Evolutionary conservation across 2,329 filamentous ascomycete genomes (phyloP).

Genomic region (Penicillium sumatraense): DNA sequence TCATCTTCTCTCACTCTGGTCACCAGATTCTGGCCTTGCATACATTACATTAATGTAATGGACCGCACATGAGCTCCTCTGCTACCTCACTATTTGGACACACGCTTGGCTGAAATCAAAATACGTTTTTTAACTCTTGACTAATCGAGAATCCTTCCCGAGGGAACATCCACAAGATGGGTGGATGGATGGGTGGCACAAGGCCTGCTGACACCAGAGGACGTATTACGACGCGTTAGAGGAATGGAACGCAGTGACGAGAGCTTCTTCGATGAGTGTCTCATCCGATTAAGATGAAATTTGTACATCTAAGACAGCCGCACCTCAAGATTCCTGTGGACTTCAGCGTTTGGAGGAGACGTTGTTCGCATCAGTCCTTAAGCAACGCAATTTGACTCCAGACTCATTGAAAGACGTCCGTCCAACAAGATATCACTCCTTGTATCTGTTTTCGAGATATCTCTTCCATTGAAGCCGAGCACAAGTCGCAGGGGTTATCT

Average conservation of each 20-base stretch:
- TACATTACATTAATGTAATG: no score
- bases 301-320: background rate
- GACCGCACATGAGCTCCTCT: no score
- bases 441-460: background rate
- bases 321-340: background rate
- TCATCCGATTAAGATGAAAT: background rate
- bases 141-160: background rate
- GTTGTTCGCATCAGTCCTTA: background rate
- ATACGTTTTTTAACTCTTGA: background rate
- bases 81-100: no score
- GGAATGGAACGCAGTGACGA: background rate
- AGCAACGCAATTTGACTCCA: background rate
- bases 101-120: no score
- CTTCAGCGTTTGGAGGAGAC: background rate
- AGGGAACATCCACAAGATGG: background rate
- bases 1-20: no score
- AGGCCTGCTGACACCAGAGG: background rate
- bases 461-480: background rate
- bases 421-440: background rate
- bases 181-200: background rate
- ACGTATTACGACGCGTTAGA: background rate
- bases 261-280: background rate
- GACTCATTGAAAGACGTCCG: background rate
- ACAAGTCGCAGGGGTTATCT: background rate
- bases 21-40: no score